Evolutionary conservation across 805 yeast genomes (phyloP), one percentile per base, ranked within the genome.

Genomic region (Scheffersomyces amazonensis): DNA sequence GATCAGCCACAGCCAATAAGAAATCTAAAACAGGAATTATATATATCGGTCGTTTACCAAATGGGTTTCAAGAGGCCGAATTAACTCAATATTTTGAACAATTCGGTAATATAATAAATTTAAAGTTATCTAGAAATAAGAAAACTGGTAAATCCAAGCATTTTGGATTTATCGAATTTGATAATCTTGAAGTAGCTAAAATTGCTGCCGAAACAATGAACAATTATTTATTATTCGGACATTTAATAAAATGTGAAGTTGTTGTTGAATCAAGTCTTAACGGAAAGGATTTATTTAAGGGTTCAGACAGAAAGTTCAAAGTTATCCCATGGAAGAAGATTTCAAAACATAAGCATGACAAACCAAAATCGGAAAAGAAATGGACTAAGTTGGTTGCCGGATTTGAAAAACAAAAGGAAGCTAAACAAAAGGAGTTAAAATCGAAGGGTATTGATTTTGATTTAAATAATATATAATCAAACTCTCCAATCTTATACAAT

Each of bases 201-300:
- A 73, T 89, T 44, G 99, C 96, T 3, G 86, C 85, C 44, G 98
- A 93, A 48, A 82, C 97, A 32, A 93, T 93, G 99, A 83, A 93
- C 64, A 93, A 93, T 65, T 93, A 93, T 54, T 73, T 93, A 45
- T 58, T 93, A 32, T 81, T 87, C 66, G 95, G 95, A 5, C 97
- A 91, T 62, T 76, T 90, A 44, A 68, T 93, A 50, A 83, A 86
- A 62, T 72, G 72, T 44, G 62, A 70, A 17, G 56, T 76, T 13
- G 10, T 27, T 6, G 53, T 77, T 34, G 90, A 85, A 25, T 69
- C 76, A 42, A 77, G 76, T 41, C 60, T 75, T 34, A 72, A 77
- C 9, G 75, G 79, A 50, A 71, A 76, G 50, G 73, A 77, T 47
- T 64, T 85, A 46, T 85, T 82, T 62, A 66, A 62, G 37, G 82